A percentile compares a stretch with the other conserved stretches of the same genome.
phyloP scores from a whole-genome alignment of 148 eudicot genomes.

The Rhododendron williamsianum region DNA sequence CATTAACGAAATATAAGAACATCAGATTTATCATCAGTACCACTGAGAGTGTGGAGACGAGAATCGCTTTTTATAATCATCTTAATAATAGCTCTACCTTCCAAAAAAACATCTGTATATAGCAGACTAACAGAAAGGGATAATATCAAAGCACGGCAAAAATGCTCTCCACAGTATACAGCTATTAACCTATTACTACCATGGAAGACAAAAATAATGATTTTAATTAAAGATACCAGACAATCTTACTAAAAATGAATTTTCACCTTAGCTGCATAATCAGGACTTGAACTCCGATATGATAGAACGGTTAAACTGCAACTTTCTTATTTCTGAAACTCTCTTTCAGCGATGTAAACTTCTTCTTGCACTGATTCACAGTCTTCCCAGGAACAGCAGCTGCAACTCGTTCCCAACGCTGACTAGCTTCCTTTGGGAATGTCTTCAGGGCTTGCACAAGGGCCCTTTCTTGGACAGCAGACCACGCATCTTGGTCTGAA shows the following conservation, averaged over 20 bases:
- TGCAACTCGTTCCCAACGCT: slow-evolving; percentile 98
- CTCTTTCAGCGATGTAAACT: slow-evolving; percentile 72
- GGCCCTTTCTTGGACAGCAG: slow-evolving; percentile 89
- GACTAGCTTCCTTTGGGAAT: slow-evolving; percentile 75
- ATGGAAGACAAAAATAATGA: background rate
- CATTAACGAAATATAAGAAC: background rate
- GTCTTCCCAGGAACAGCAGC: slow-evolving; percentile 92
- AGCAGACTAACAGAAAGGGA: background rate
- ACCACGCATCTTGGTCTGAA: slow-evolving; percentile 72
- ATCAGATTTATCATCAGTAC: background rate
- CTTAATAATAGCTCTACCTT: background rate
- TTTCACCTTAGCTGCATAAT: background rate
- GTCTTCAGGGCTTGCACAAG: slow-evolving; percentile 91
- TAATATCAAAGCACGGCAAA: background rate
- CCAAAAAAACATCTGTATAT: background rate
- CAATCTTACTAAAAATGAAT: background rate
- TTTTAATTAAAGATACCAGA: background rate
- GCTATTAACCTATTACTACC: background rate
- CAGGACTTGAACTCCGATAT: background rate
- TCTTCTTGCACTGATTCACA: slow-evolving; percentile 86
- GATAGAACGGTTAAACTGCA: slow-evolving; percentile 18
- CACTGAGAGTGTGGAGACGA: background rate
- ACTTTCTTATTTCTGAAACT: slow-evolving; percentile 82
- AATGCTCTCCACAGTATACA: background rate
- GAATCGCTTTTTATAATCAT: background rate